Evolutionary conservation across 1,284 basidiomycete genomes (phyloP), one percentile per base, ranked within the genome.

Genomic region (Apiotrichum brassicae): DNA sequence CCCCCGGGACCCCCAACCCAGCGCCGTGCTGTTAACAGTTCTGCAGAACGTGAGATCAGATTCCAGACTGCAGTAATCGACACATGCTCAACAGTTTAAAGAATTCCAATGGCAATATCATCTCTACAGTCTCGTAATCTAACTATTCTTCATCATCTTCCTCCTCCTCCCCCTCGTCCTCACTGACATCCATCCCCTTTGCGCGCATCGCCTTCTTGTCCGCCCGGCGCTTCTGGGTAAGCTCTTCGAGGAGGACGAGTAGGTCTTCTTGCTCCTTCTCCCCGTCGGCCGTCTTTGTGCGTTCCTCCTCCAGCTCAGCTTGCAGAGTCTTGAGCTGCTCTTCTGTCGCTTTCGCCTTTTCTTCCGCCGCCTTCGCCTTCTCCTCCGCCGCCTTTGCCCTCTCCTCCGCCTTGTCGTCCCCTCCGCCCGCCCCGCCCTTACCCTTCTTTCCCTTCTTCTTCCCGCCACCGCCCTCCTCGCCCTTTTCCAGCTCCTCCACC

Each of bases 221-320:
- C 56, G 76, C 76, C 70, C 81, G 81, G 43, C 91, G 78, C 75
- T 97, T 97, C 60, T 78, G 80, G 42, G 82, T 87, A 45, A 97
- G 75, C 71, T 98, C 95, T 63, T 98, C 95, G 4, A 98, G 77
- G 30, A 97, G 75, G 0, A 98, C 92, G 2, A 98, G 77, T 48
- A 98, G 70, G 70, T 97, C 92, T 68, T 95, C 92, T 64, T 94
- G 90, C 67, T 97, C 92, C 74, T 92, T 93, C 68, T 88, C 85
- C 22, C 83, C 81, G n/a, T 93, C 89, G 56, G 80, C 81, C 39
- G 79, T 77, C 66, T 84, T 85, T 49, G 77, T 77, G 59, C 84
- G 80, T 20, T 83, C 78, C 2, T 71, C 74, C 40, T 77, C 73
- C 6, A 87, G 66, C 39, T 83, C 72, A 34, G 57, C 49, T 47